Base-by-base conservation (phyloP, 2,329 filamentous ascomycete species). In the Ophidiomyces ophidiicola region DNA sequence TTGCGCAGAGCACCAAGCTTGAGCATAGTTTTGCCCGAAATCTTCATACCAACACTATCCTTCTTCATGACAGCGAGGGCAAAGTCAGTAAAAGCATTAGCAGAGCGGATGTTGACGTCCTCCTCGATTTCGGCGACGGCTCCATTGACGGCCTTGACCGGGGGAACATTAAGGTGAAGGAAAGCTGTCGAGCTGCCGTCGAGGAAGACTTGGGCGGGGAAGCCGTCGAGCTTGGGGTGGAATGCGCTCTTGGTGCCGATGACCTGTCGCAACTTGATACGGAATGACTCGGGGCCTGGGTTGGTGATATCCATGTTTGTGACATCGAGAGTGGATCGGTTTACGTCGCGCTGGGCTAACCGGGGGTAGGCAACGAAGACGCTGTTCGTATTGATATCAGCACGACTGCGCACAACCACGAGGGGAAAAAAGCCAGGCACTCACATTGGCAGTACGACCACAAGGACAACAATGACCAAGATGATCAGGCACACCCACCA, bases 281-380 rank as follows among this genome's bases (percentile, higher is more conserved):
- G 53, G 38, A 76, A 60, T 1, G 63, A 57, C 6, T 71, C 54
- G 1, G 69, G 54, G 1, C 60, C 57, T 5, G 74, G 72, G 10
- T 70, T 53, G 11, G 60, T 63, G 45, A 76, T 68, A 26, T 63
- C 49, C 51, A 75, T 63, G n/a, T 59, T 55, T 1, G 60, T 67
- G 44, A 76, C 61, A 20, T 64, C 57, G 18, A 78, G 56, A 3
- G 58, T 64, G 1, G 73, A 68, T 21, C 63, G 55, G 48, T 73
- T 65, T 48, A 78, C 65, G 36, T 67, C 66, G 28, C 54, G 43
- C 48, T 76, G 74, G 23, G 72, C 72, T 42, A 72, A 72, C 21
- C 68, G 65, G 12, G 73, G 74, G 49, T 76, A 72, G 2, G 55
- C 73, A 36, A 77, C 73, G 49, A 68, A 78, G 32, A 76, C 62